phyloP scores from a whole-genome alignment of 139 green algal species.

The Tetradesmus lagerheimii region DNA sequence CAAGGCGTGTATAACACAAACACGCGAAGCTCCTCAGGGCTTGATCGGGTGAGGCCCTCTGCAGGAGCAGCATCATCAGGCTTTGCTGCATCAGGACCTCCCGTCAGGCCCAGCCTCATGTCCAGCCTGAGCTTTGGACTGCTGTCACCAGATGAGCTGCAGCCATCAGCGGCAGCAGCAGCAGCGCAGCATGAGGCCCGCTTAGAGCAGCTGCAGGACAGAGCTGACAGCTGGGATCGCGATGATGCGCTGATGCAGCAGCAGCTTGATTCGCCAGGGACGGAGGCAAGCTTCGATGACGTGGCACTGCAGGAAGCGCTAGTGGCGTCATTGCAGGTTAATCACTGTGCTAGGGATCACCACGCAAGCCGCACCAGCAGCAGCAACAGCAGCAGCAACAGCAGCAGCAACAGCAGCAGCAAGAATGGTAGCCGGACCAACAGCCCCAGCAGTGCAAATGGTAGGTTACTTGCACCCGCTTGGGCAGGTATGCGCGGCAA shows the following conservation, averaged over 20 bases:
- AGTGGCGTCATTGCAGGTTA: background rate
- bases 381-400: conserved; percentile 8
- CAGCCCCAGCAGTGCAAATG: background rate
- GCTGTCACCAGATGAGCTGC: background rate
- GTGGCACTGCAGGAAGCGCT: background rate
- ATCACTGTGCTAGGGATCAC: no score
- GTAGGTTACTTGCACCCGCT: background rate
- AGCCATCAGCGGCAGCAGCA: background rate
- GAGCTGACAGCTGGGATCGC: background rate
- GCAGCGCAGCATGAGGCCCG: background rate
- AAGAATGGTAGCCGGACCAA: background rate
- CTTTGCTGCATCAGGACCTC: background rate
- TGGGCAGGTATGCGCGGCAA: background rate
- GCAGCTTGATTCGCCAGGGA: background rate
- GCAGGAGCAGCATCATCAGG: background rate
- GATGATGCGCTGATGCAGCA: conserved; percentile 22
- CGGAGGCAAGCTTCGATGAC: background rate
- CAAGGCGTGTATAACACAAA: background rate
- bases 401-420: conserved; percentile 5
- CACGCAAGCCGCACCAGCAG: no score
- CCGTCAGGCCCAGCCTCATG: background rate
- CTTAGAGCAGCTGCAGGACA: background rate
- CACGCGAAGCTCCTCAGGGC: background rate
- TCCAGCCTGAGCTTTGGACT: background rate
- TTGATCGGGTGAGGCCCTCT: background rate